A percentile compares a stretch with the other conserved stretches of the same genome.
Evolutionary conservation across 345 rosid species (phyloP).

Genomic region (Euclidium syriacum): DNA sequence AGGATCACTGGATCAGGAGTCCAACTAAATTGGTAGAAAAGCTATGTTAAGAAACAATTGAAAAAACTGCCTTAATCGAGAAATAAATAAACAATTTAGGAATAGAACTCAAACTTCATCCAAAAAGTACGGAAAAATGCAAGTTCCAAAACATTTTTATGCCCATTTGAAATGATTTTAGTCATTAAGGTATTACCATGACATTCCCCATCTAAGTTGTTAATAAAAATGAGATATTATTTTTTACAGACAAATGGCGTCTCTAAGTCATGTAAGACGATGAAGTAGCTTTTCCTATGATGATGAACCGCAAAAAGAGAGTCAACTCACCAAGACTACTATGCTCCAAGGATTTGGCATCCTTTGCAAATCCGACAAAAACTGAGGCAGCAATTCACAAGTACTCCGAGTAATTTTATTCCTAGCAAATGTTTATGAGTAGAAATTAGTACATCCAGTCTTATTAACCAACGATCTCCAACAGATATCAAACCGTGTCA

Average conservation of each 20-base stretch:
- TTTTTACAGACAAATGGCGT: constrained; percentile 11
- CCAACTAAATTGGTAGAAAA: not conserved
- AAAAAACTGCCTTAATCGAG: not conserved
- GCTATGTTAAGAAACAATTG: not conserved
- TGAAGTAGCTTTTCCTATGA: not conserved
- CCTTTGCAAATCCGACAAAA: constrained; percentile 61
- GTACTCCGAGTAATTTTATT: constrained; percentile 40
- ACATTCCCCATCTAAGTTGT: not conserved
- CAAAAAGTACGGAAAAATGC: not conserved
- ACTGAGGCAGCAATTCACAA: constrained; percentile 42
- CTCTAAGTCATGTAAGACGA: not conserved
- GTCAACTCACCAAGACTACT: constrained; percentile 62
- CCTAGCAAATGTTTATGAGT: constrained; percentile 38
- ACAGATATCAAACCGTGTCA: constrained; percentile 8
- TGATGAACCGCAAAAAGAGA: not conserved
- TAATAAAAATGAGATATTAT: not conserved
- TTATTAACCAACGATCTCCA: not conserved
- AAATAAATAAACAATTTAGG: not conserved
- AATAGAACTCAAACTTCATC: not conserved
- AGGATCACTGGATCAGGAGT: too few relatives aligned
- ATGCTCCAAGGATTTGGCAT: constrained; percentile 56
- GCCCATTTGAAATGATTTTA: not conserved
- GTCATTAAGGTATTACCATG: not conserved
- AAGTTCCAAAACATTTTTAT: not conserved
- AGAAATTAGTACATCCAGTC: constrained; percentile 25